These are phyloP conservation scores for Candida oleophila DNA, from an alignment of 805 yeast genomes.

Conservation along the genomic window DNA sequence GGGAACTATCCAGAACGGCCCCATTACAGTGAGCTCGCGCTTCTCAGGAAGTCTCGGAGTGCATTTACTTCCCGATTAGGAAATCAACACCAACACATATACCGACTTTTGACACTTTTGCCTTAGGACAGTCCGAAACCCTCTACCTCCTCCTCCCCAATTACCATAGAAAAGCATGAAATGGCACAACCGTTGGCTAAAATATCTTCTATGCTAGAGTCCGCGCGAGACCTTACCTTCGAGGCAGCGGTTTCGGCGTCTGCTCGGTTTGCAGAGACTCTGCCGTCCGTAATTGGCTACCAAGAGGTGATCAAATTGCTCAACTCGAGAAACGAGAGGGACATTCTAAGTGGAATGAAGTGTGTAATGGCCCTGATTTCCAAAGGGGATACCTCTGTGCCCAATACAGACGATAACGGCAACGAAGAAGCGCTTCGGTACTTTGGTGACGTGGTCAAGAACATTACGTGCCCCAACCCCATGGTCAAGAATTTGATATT, in stretches of 20 bases:
- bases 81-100: slow-evolving; percentile 4
- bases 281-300: slow-evolving; percentile 55
- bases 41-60: no score
- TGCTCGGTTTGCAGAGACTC: slow-evolving; percentile 58
- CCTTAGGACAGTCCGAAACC: no score
- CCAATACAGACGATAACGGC: not conserved
- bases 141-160: no score
- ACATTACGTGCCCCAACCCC: slow-evolving; percentile 64
- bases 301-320: slow-evolving; percentile 64
- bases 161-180: slow-evolving; percentile 1
- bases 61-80: slow-evolving; percentile 8
- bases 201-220: slow-evolving; percentile 71
- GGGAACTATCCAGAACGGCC: no score
- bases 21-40: no score
- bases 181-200: slow-evolving; percentile 54
- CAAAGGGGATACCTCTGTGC: slow-evolving; percentile 24
- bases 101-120: not conserved
- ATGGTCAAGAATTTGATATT: slow-evolving; percentile 76
- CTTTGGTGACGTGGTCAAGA: slow-evolving; percentile 89
- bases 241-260: slow-evolving; percentile 84
- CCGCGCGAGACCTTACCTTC: slow-evolving; percentile 74
- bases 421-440: slow-evolving; percentile 32
- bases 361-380: slow-evolving; percentile 39
- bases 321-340: slow-evolving; percentile 65
- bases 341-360: slow-evolving; percentile 41